Conservation (phyloP, 2,329 filamentous ascomycete species). For the Penicillium sp. region DNA sequence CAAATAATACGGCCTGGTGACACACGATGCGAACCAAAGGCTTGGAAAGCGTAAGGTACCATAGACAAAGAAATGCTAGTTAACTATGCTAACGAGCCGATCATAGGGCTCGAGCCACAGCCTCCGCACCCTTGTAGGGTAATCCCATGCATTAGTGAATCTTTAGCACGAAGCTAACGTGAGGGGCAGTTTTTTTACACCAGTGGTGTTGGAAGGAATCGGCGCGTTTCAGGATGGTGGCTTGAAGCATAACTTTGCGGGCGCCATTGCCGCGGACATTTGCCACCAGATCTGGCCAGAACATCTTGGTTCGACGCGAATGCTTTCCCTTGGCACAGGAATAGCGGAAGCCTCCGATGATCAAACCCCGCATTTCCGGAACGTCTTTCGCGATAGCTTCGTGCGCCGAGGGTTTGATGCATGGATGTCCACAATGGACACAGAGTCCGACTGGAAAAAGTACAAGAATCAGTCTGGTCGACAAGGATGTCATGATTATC, state of each 20-base stretch:
- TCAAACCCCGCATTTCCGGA: constrained; percentile 15
- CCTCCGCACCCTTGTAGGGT: constrained; percentile 17
- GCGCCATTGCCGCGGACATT: constrained; percentile 10
- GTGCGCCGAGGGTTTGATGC: constrained; percentile 15
- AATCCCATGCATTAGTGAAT: not conserved
- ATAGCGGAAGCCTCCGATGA: not conserved
- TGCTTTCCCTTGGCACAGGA: constrained; percentile 18
- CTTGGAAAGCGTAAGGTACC: constrained; percentile 13
- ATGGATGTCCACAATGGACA: constrained; percentile 21
- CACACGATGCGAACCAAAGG: constrained; percentile 7
- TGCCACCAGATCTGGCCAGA: constrained; percentile 16
- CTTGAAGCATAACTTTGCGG: constrained; percentile 14
- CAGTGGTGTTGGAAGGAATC: constrained; percentile 10
- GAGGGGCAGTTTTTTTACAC: constrained; percentile 16
- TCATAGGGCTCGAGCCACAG: constrained; percentile 17
- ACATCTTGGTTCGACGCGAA: constrained; percentile 4
- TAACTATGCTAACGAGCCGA: not conserved
- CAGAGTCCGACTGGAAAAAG: constrained; percentile 14
- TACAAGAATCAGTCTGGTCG: constrained; percentile 6
- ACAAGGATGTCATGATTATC: constrained; percentile 6
- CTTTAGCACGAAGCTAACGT: constrained; percentile 1
- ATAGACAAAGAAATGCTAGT: not conserved
- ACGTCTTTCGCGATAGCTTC: constrained; percentile 21
- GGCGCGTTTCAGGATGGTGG: constrained; percentile 13
- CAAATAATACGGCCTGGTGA: constrained; percentile 10